Percentiles rank a stretch among this genome's conserved stretches.
These are phyloP conservation scores for Candida krabiensis DNA, from an alignment of 805 yeast species.

Conservation along the genomic window DNA sequence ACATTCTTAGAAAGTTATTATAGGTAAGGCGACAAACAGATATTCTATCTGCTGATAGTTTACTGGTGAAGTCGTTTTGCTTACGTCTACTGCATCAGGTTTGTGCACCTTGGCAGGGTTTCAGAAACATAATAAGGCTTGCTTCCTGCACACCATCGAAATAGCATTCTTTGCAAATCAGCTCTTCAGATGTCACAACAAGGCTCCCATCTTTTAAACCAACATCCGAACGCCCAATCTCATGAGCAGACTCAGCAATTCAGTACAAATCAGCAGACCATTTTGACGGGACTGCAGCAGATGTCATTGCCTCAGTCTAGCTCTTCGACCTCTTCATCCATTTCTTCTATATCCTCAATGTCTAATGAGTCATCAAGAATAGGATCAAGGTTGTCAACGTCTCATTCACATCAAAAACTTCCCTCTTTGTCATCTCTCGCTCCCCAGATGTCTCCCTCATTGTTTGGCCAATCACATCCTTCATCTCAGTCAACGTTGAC, in stretches of 20 bases:
- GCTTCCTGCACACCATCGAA: too few species aligned
- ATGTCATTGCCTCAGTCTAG: constrained; percentile 20
- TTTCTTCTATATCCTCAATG: constrained; percentile 6
- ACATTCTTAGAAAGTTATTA: too few species aligned
- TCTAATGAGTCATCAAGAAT: constrained; percentile 9
- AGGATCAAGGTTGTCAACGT: constrained; percentile 17
- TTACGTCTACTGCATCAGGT: too few species aligned
- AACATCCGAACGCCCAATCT: constrained; percentile 5
- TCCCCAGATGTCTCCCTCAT: constrained; percentile 6
- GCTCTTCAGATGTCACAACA: constrained; percentile 11
- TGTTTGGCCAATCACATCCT: constrained; percentile 3
- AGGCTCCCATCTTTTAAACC: constrained; percentile 5
- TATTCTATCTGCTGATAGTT: too few species aligned
- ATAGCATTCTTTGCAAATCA: too few species aligned
- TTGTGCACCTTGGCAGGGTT: too few species aligned
- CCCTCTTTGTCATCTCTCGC: constrained; percentile 22
- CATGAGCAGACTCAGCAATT: constrained; percentile 10
- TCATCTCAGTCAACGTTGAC: constrained; percentile 8
- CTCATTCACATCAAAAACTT: constrained; percentile 20
- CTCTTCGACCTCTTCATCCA: constrained; percentile 9
- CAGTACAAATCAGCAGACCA: constrained; percentile 18
- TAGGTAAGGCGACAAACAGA: too few species aligned
- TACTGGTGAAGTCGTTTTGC: too few species aligned
- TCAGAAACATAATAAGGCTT: too few species aligned
- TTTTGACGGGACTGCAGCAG: constrained; percentile 21